These are phyloP conservation scores for Sphagnum fallax DNA, from an alignment of 228 moss, liverwort and hornwort species.

Conservation along the genomic window DNA sequence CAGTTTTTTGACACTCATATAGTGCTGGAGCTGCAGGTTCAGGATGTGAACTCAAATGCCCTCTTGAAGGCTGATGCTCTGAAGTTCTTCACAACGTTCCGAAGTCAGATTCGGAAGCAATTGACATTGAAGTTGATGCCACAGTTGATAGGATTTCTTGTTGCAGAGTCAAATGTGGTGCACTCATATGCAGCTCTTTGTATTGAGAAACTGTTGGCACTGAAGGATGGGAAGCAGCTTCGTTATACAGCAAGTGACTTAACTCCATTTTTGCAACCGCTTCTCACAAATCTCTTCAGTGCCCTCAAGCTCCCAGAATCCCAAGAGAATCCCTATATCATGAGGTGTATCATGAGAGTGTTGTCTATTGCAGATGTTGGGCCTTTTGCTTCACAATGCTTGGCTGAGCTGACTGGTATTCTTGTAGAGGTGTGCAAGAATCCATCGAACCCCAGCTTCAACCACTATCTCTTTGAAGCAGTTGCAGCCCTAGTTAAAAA, in stretches of 20 bases:
- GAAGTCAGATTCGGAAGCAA: conserved; percentile 74
- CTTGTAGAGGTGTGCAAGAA: conserved; percentile 79
- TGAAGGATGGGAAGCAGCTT: conserved; percentile 72
- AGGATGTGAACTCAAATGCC: conserved; percentile 53
- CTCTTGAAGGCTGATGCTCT: conserved; percentile 83
- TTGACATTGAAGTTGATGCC: conserved; percentile 67
- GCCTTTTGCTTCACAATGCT: conserved; percentile 54
- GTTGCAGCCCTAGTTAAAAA: conserved; percentile 83
- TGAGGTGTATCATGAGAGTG: conserved; percentile 98
- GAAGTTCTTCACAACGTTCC: conserved; percentile 87
- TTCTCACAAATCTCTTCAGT: conserved; percentile 73
- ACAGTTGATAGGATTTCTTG: conserved; percentile 63
- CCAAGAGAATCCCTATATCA: conserved; percentile 92
- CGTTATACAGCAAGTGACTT: conserved; percentile 62
- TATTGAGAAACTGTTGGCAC: conserved; percentile 77
- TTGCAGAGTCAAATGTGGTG: conserved; percentile 91
- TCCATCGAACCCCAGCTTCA: conserved; percentile 94
- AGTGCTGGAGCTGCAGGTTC: conserved; percentile 70
- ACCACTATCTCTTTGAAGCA: conserved; percentile 95
- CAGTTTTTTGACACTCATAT: conserved; percentile 79
- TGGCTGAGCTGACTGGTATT: conserved; percentile 73
- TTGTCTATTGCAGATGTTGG: conserved; percentile 72
- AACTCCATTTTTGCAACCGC: conserved; percentile 49
- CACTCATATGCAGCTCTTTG: conserved; percentile 91
- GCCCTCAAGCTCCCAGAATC: conserved; percentile 86